Base-by-base conservation (phyloP, 352 stramenopile genomes). In the Globisporangium heterothallicum region DNA sequence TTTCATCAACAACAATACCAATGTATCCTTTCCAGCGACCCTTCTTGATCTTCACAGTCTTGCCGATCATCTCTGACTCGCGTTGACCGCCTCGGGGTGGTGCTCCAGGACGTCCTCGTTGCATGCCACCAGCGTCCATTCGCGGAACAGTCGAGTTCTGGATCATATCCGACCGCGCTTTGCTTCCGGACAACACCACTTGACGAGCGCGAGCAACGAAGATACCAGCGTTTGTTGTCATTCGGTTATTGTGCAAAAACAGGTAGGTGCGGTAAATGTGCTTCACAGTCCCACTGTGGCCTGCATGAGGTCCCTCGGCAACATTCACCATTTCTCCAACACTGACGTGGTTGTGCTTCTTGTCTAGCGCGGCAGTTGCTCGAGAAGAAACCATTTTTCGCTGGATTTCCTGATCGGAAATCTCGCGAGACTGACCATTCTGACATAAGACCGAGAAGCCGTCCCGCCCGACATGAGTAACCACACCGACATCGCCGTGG, bases 21-120 rank as follows among this genome's bases (percentile, higher is more conserved):
- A 95, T 95, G 68, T 96, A 96, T 27, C 86, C 86, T 77, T 96
- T 96, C 83, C 86, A 95, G 40, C 87, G 84, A 1, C 86, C 86
- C 54, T 92, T 92, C 59, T 92, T 95, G 62, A 96, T 88, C 68
- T 94, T 94, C 19, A 96, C 86, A 4, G 86, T 95, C 61, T 95
- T 89, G 6, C 86, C 86, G 3, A 95, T 73, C 16, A 95, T 56
- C 29, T 92, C 84, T 1, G 84, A 92, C 56, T 94, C 79, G 26
- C 70, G 68, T 45, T 72, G 74, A 40, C 59, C 44, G 41, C 45
- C 35, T 48, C 77, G 76, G 22, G 67, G 58, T 19, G 63, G 71
- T 14, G 65, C 66, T 4, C 58, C 58, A 35, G 64, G 57, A 40
- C 69, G 72, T 40, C 78, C 73, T 25, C 60, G 25, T 16, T 63